Evolutionary conservation across 1,139 yeast species (phyloP).

Genomic region (Schwanniomyces etchellsii): DNA sequence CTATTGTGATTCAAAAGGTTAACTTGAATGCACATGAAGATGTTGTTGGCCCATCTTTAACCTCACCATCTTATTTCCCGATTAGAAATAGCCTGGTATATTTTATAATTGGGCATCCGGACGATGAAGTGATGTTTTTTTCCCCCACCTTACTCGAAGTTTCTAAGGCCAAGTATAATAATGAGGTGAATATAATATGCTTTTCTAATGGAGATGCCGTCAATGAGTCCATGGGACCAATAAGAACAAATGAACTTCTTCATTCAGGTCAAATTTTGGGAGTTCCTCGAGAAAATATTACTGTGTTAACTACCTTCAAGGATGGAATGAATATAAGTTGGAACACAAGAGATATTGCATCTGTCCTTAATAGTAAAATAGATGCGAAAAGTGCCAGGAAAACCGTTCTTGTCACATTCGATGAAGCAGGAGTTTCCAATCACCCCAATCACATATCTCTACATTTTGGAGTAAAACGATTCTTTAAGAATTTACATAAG

Average conservation of each 20-base stretch:
- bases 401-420: slow-evolving; percentile 70
- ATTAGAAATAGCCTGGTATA: slow-evolving; percentile 34
- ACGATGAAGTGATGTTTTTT: slow-evolving; percentile 98
- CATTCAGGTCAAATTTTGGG: slow-evolving; percentile 58
- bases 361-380: slow-evolving; percentile 17
- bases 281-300: slow-evolving; percentile 37
- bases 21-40: slow-evolving; percentile 12
- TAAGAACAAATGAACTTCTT: slow-evolving; percentile 54
- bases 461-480: slow-evolving; percentile 47
- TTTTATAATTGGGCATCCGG: slow-evolving; percentile 89
- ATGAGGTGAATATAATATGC: slow-evolving; percentile 57
- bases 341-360: slow-evolving; percentile 44
- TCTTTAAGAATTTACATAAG: slow-evolving; percentile 10
- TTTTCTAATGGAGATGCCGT: slow-evolving; percentile 67
- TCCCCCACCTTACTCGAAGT: slow-evolving; percentile 68
- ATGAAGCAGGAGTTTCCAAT: slow-evolving; percentile 71
- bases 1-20: slow-evolving; percentile 30
- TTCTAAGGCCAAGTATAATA: slow-evolving; percentile 41
- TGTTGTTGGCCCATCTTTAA: slow-evolving; percentile 20
- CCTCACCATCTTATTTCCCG: slow-evolving; percentile 30
- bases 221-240: slow-evolving; percentile 63
- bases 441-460: slow-evolving; percentile 83
- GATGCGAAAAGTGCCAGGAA: slow-evolving; percentile 12
- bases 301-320: slow-evolving; percentile 44
- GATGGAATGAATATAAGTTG: slow-evolving; percentile 76